A percentile compares a stretch with the other conserved stretches of the same genome.
These are phyloP conservation scores for Choiromyces venosus DNA, from an alignment of 495 filamentous ascomycete genomes.

Conservation along the genomic window DNA sequence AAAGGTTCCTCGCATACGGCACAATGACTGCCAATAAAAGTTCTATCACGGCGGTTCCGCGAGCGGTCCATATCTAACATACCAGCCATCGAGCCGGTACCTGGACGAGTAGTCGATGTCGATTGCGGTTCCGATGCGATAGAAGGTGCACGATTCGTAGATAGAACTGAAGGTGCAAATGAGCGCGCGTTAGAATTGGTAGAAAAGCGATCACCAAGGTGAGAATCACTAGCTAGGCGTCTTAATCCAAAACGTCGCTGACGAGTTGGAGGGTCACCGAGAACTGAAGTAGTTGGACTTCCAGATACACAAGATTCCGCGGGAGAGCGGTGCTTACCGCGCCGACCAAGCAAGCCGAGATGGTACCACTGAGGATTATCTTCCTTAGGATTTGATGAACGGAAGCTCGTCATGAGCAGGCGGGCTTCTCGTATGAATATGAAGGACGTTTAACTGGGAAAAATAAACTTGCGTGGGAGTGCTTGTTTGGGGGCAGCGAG, in stretches of 20 bases:
- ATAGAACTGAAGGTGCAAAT: constrained; percentile 33
- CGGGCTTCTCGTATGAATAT: constrained; percentile 9
- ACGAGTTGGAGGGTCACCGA: constrained; percentile 39
- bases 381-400: constrained; percentile 41
- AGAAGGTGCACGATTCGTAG: constrained; percentile 33
- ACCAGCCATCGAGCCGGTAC: constrained; percentile 54
- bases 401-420: constrained; percentile 42
- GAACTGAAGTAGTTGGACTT: constrained; percentile 34
- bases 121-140: constrained; percentile 33
- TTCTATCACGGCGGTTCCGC: constrained; percentile 80
- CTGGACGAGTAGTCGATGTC: constrained; percentile 43
- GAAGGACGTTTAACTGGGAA: constrained; percentile 33
- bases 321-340: constrained; percentile 41
- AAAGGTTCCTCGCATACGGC: constrained; percentile 96
- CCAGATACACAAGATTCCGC: constrained; percentile 41
- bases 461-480: neutral
- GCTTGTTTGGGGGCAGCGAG: constrained; percentile 29
- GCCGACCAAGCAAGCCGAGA: constrained; percentile 38
- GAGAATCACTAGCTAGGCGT: constrained; percentile 40
- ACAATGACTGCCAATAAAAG: constrained; percentile 90
- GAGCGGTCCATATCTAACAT: constrained; percentile 72
- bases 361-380: constrained; percentile 40
- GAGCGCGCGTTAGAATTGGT: constrained; percentile 27
- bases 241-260: constrained; percentile 39
- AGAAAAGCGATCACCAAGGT: constrained; percentile 38